Evolutionary conservation across 192 early-diverging fungal species (phyloP).

Genomic region (Coemansia biformis): DNA sequence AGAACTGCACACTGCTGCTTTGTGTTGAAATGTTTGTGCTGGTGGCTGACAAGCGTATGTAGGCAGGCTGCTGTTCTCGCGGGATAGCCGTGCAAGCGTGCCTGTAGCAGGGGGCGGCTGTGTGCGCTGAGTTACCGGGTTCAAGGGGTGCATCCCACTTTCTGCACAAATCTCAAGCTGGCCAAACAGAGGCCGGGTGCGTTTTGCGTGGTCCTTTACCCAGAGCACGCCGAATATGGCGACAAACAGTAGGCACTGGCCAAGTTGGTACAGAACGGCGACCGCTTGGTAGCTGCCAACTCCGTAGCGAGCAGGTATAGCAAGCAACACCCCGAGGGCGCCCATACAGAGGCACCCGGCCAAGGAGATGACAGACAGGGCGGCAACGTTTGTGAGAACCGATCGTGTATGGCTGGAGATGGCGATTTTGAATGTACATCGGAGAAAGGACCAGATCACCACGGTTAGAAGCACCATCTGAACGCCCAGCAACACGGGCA

Average conservation of each 20-base stretch:
- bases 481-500: slow-evolving; percentile 16
- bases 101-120: too few relatives aligned
- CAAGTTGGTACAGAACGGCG: slow-evolving; percentile 18
- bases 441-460: slow-evolving; percentile 26
- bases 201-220: slow-evolving; percentile 29
- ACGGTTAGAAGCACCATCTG: slow-evolving; percentile 16
- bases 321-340: slow-evolving; percentile 2
- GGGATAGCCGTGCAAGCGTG: too few relatives aligned
- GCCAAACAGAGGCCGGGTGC: slow-evolving; percentile 19
- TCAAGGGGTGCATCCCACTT: too few relatives aligned
- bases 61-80: too few relatives aligned
- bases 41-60: too few relatives aligned
- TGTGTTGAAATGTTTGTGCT: too few relatives aligned
- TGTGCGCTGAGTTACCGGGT: too few relatives aligned
- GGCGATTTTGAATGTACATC: slow-evolving; percentile 23
- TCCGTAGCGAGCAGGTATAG: slow-evolving; percentile 9
- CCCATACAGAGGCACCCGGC: slow-evolving; percentile 24
- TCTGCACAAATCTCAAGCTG: slow-evolving; percentile 23
- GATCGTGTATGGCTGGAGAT: slow-evolving; percentile 29
- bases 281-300: slow-evolving; percentile 8
- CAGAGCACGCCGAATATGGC: slow-evolving; percentile 25
- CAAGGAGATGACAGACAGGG: slow-evolving; percentile 16
- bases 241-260: slow-evolving; percentile 25
- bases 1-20: too few relatives aligned
- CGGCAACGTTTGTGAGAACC: slow-evolving; percentile 21